Conservation (phyloP, 345 rosid species). For the Eucalyptus paniculata region DNA sequence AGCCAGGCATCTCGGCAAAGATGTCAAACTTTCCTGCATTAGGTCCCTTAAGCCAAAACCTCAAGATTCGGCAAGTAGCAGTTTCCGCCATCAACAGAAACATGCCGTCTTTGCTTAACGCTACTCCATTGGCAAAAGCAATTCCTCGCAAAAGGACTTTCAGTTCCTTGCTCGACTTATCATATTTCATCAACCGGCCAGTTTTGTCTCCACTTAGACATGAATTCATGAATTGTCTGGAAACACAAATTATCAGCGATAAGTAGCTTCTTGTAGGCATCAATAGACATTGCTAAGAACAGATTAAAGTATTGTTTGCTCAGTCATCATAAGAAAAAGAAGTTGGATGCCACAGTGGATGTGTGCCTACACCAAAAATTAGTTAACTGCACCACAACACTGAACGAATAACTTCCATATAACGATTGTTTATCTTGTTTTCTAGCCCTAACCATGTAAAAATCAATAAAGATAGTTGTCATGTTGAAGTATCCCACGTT, state of each 20-base stretch:
- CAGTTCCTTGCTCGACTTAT: conserved; percentile 39
- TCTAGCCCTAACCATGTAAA: background rate
- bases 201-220: conserved; percentile 37
- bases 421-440: background rate
- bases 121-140: conserved; percentile 67
- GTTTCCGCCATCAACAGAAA: conserved; percentile 51
- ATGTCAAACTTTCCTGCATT: conserved; percentile 18
- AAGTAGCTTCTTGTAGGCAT: background rate
- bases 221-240: conserved; percentile 44
- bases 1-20: conserved; percentile 50
- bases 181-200: conserved; percentile 55
- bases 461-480: background rate
- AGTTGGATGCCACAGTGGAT: background rate
- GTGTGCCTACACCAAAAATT: background rate
- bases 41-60: conserved; percentile 38
- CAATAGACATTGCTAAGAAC: background rate
- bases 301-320: background rate
- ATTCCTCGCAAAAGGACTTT: conserved; percentile 33
- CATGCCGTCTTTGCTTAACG: conserved; percentile 50
- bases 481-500: background rate
- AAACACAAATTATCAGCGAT: background rate
- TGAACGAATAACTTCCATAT: background rate
- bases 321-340: background rate
- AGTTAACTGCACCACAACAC: background rate
- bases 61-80: conserved; percentile 18